Evolutionary conservation across 148 eudicot species (phyloP).

Genomic region (Linanthus parryae): DNA sequence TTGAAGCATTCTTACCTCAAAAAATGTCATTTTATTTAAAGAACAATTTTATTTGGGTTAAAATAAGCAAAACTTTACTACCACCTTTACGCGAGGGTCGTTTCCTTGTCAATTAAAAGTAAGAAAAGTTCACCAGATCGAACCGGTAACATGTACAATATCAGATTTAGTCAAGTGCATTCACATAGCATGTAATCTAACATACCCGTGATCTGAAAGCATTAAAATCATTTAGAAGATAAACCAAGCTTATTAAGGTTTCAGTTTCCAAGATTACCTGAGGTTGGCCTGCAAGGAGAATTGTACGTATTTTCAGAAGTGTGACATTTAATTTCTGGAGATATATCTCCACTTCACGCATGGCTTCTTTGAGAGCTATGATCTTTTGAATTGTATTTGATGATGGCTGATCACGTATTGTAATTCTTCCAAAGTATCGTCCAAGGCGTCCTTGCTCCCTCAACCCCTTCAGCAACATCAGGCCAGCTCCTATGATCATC

Average conservation of each 20-base stretch:
- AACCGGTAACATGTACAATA: too few species aligned
- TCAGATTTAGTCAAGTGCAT: too few species aligned
- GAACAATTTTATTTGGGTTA: too few species aligned
- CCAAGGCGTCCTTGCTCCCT: conserved; percentile 92
- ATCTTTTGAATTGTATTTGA: conserved; percentile 95
- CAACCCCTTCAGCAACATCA: conserved; percentile 70
- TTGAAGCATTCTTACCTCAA: too few species aligned
- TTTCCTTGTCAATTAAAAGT: too few species aligned
- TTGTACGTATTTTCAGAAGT: conserved; percentile 67
- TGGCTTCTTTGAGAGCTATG: conserved; percentile 79
- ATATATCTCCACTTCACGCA: conserved; percentile 75
- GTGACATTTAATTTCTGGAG: conserved; percentile 71
- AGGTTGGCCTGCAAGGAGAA: conserved; percentile 83
- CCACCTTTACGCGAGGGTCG: too few species aligned
- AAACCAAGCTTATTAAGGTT: neutral
- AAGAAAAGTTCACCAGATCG: too few species aligned
- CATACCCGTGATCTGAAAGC: neutral
- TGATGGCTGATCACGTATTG: conserved; percentile 85
- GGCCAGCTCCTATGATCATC: conserved; percentile 49
- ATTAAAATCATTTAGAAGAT: neutral
- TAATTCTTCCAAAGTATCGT: conserved; percentile 74
- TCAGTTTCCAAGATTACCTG: conserved; percentile 42
- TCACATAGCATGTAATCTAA: too few species aligned
- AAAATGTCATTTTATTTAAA: too few species aligned
- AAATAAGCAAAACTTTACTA: too few species aligned